Evolutionary conservation across 176 grass and related monocot species (phyloP), one percentile per base, ranked within the genome.

Genomic region (Aegilops longissima): DNA sequence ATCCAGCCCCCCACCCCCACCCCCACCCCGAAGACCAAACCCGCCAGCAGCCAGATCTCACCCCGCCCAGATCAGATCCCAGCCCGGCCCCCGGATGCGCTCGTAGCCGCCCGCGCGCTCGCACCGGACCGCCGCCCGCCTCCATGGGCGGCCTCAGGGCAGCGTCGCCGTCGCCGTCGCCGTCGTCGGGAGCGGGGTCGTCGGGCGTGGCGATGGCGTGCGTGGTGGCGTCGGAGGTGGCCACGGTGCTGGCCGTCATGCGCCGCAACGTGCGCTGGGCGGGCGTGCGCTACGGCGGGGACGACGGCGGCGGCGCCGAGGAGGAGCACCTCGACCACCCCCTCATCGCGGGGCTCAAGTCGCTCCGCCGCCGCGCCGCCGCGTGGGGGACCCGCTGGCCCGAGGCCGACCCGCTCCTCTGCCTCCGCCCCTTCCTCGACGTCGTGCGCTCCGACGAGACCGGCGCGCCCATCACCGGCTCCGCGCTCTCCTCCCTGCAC

Each of bases 231-330:
- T 88, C 94, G 5, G 97, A 99, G 97, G 97, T 96, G n/a, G 90
- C 90, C 80, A 93, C 94, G 12, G 92, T 99, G 84, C 87, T 99
- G 51, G 92, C 97, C 61, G 94, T 99, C 82, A 99, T 99, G 97
- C 92, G 97, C 77, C 92, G 94, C 81, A 99, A 99, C 89, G 97
- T 99, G 39, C 88, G 97, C 33, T 99, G 97, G 97, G 94, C 91
- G 12, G 91, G 84, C 34, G 89, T 91, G 29, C 87, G 88, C 65
- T 96, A 94, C 67, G 92, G 92, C 80, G 88, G 83, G 21, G 87
- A 71, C 70, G 94, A 84, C 36, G 86, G 40, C n/a, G 70, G 38
- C 70, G 71, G 80, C 3, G 88, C 73, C 67, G 88, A 85, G 44
- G 97, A 99, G 61, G 90, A 96, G 42, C 87, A 91, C 80, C 73